Base-by-base conservation (phyloP, 192 early-diverging fungal species). In the Phlyctochytrium arcticum region DNA sequence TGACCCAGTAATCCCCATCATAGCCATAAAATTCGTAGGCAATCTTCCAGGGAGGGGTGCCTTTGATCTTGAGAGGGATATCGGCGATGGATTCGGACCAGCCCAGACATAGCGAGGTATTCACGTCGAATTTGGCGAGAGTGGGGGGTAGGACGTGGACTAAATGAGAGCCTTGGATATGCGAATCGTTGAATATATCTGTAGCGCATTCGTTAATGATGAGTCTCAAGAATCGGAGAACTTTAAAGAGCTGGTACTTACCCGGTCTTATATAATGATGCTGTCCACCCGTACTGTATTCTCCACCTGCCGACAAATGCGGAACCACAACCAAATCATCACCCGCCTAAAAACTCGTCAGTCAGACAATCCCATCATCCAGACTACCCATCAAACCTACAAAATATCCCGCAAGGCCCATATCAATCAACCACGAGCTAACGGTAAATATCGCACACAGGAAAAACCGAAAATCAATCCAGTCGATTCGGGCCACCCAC, bases 71-170 rank as follows among this genome's bases (percentile, higher is more conserved):
- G 3, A 81, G 19, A 3, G 76, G 73, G 15, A 80, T 49, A n/a
- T 31, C 9, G 8, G 67, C 39, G 23, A 70, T 30, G 6, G 31
- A n/a, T 12, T 55, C 42, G 17, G 42, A 42, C 24, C 29, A 36
- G 15, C 39, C 34, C 30, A 79, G 23, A 48, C 80, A 82, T 30
- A 54, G 27, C 8, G 56, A 19, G 10, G 10, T 19, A 44, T 67
- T 55, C 10, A 75, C 75, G 50, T 77, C 76, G 23, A 81, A 24
- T 47, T 69, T 62, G 8, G 72, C 74, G 23, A 71, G 7, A 2
- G 80, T 77, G 33, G 74, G 74, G 12, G 80, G 77, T 10, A 69
- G 69, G 12, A 82, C 75, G 36, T 80, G 48, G 48, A 82, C 80
- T 4, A 57, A 30, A 55, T 80, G 78, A 12, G 74, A 77, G 17